Percentiles rank a stretch among this genome's conserved stretches.
These are phyloP conservation scores for Helotiales sp. DNA, from an alignment of 2,329 filamentous ascomycete genomes.

Conservation along the genomic window DNA sequence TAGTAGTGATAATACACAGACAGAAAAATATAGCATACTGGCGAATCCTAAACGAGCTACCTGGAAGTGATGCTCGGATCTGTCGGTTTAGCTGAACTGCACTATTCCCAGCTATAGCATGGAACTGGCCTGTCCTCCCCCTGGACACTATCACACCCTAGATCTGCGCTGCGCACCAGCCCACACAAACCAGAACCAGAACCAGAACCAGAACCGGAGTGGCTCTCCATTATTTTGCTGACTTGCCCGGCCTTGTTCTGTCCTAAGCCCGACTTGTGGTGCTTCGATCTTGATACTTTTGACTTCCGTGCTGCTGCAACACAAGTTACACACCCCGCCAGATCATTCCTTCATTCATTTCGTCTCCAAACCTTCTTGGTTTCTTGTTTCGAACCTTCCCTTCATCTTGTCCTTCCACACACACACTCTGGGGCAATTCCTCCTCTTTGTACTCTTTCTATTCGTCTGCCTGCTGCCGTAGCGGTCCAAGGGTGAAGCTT, in stretches of 20 bases:
- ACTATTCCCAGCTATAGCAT: not conserved
- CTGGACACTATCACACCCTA: not conserved
- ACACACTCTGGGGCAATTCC: not conserved
- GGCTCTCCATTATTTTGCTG: not conserved
- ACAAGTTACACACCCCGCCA: slow-evolving; percentile 7
- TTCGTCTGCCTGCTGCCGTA: not conserved
- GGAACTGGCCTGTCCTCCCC: not conserved
- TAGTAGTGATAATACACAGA: not conserved
- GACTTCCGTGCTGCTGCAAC: slow-evolving; percentile 4
- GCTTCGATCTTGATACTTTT: not conserved
- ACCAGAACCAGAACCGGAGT: too few species aligned
- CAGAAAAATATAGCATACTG: not conserved
- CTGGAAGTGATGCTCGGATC: not conserved
- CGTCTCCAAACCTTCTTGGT: slow-evolving; percentile 5
- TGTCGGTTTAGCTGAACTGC: not conserved
- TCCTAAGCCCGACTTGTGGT: not conserved
- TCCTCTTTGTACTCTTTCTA: not conserved
- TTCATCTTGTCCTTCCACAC: not conserved
- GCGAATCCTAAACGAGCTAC: not conserved
- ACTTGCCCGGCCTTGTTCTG: not conserved
- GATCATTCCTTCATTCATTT: not conserved
- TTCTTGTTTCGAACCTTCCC: not conserved
- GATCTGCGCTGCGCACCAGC: not conserved
- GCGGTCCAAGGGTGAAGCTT: slow-evolving; percentile 7
- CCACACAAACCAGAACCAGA: slow-evolving; percentile 1